A percentile compares a stretch with the other conserved stretches of the same genome.
Evolutionary conservation across 2,329 filamentous ascomycete genomes (phyloP).

Genomic region (Coleophoma crateriformis): DNA sequence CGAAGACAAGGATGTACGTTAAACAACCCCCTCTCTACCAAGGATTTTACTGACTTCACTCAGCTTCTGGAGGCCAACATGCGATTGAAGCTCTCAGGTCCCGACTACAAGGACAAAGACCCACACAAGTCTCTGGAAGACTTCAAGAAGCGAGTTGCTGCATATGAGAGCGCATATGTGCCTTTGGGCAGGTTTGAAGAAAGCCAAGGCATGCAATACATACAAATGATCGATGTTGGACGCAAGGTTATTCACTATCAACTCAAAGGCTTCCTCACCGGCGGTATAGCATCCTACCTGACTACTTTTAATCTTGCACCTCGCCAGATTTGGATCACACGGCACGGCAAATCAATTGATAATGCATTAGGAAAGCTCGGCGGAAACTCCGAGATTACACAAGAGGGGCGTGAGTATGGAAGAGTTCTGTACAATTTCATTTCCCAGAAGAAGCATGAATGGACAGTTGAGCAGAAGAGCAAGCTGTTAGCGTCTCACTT

Average conservation of each 20-base stretch:
- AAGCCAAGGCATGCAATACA: slow-evolving; percentile 84
- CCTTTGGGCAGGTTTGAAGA: slow-evolving; percentile 90
- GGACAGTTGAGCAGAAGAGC: slow-evolving; percentile 77
- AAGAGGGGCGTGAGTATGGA: slow-evolving; percentile 75
- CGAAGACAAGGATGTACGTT: slow-evolving; percentile 61
- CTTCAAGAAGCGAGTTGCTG: slow-evolving; percentile 86
- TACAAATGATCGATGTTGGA: slow-evolving; percentile 94
- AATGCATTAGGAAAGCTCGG: slow-evolving; percentile 86
- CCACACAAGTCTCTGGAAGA: slow-evolving; percentile 78
- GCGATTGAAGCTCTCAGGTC: slow-evolving; percentile 91
- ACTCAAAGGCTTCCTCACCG: slow-evolving; percentile 85
- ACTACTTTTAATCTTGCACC: slow-evolving; percentile 96
- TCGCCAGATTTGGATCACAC: slow-evolving; percentile 95
- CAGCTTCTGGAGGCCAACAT: slow-evolving; percentile 88
- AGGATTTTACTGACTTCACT: slow-evolving; percentile 5
- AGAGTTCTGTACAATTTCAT: slow-evolving; percentile 79
- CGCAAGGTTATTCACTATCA: slow-evolving; percentile 89
- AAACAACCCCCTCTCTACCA: background rate
- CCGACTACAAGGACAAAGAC: slow-evolving; percentile 94
- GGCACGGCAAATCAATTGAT: slow-evolving; percentile 87
- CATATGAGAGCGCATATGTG: slow-evolving; percentile 92
- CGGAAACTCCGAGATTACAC: slow-evolving; percentile 79
- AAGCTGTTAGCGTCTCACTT: slow-evolving; percentile 74
- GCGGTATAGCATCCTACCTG: slow-evolving; percentile 88
- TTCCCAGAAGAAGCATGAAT: slow-evolving; percentile 70